phyloP scores from a whole-genome alignment of 2,329 filamentous ascomycete genomes.

The Huntiella decipiens region DNA sequence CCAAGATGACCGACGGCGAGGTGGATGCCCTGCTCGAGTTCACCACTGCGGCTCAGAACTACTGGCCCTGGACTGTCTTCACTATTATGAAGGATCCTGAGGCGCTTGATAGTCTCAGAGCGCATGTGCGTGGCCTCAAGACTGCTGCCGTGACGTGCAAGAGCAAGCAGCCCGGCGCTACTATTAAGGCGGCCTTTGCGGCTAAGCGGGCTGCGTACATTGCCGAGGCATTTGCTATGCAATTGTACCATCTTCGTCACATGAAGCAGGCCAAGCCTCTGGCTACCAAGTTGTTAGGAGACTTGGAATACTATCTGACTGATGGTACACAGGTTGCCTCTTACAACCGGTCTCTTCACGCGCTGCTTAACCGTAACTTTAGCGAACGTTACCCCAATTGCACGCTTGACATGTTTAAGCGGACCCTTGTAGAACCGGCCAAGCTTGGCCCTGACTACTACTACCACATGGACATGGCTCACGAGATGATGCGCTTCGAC shows the following conservation, averaged over 20 bases:
- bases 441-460: constrained; percentile 61
- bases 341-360: constrained; percentile 77
- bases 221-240: constrained; percentile 77
- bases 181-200: constrained; percentile 38
- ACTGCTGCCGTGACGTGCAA: constrained; percentile 32
- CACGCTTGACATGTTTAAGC: constrained; percentile 60
- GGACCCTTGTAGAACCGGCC: constrained; percentile 45
- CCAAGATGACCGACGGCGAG: constrained; percentile 42
- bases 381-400: constrained; percentile 56
- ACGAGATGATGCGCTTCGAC: constrained; percentile 59
- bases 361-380: constrained; percentile 72
- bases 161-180: constrained; percentile 11
- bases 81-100: constrained; percentile 53
- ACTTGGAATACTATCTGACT: constrained; percentile 61
- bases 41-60: constrained; percentile 71
- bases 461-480: constrained; percentile 61
- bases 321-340: constrained; percentile 60
- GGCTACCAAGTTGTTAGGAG: constrained; percentile 51
- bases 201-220: constrained; percentile 62
- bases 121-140: constrained; percentile 44
- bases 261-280: constrained; percentile 45
- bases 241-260: constrained; percentile 71
- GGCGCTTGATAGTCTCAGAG: constrained; percentile 54
- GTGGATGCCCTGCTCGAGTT: constrained; percentile 68
- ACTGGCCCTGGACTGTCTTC: constrained; percentile 88